Base-by-base conservation (phyloP, 345 rosid species). In the Brassica incana region DNA sequence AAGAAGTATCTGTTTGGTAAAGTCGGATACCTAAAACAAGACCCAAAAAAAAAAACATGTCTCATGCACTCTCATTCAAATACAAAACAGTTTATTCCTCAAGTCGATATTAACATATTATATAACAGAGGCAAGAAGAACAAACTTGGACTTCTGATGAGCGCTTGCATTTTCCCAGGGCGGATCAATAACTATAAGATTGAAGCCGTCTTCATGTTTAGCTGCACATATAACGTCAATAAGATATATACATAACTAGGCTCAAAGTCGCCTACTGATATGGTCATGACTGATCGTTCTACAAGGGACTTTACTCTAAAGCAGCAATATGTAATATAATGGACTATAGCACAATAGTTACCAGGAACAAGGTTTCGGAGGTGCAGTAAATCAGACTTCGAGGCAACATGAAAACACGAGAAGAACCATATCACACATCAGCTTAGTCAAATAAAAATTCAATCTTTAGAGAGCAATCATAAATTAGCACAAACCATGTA, bases 141-240 rank as follows among this genome's bases (percentile, higher is more conserved):
- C 81, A 10, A 81, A 94, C 98, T 85, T 79, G 12, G 85, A 81
- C 77, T 94, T 94, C 85, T 94, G 97, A 75, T 62, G 90, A 78
- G 92, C 97, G 71, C 98, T 92, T 75, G 89, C 92, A 78, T 91
- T 92, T 83, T 94, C 97, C 98, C 97, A 92, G 0, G 98, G 98
- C 63, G 97, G 98, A 86, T 94, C 97, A 43, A 94, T 81, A 63
- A 91, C 85, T 69, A 94, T 88, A 69, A 88, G 88, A 78, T 87
- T 88, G 86, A 87, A 94, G 58, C 90, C 91, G 74, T 78, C 72
- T 65, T 74, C 81, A 74, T 87, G 72, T 48, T 81, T 89, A 78
- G 79, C 98, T 92, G 87, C 91, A 86, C 16, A 27, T 20, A 70
- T 71, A 32, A 66, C 58, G 4, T 6, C 36, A 59, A 8, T 0